A percentile compares a stretch with the other conserved stretches of the same genome.
Evolutionary conservation across 106 monocot genomes (phyloP).

Genomic region (Triglochin maritima): DNA sequence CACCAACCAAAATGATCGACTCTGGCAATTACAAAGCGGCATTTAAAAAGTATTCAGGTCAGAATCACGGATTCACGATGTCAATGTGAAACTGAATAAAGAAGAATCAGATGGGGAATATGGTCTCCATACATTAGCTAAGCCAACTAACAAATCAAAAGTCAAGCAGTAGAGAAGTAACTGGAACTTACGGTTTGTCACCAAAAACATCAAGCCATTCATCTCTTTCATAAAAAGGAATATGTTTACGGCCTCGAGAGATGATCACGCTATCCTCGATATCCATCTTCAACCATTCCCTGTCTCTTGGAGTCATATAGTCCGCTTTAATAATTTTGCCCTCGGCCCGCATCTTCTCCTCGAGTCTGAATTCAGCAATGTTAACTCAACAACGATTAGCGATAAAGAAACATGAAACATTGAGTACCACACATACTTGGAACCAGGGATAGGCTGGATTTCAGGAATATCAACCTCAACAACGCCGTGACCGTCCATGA

Average conservation of each 20-base stretch:
- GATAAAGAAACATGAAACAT: too few relatives aligned
- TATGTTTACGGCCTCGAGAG: conserved; percentile 29
- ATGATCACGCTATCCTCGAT: conserved; percentile 52
- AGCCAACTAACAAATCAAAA: neutral
- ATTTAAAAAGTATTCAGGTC: neutral
- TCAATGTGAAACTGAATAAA: too few relatives aligned
- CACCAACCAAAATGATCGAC: neutral
- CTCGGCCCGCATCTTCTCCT: conserved; percentile 72
- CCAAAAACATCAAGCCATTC: conserved; percentile 66
- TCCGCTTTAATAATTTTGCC: conserved; percentile 61
- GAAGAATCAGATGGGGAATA: too few relatives aligned
- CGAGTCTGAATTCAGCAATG: conserved; percentile 37
- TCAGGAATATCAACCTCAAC: conserved; percentile 80
- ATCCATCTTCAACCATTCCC: conserved; percentile 75
- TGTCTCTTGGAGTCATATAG: conserved; percentile 66
- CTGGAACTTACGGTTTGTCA: conserved; percentile 56
- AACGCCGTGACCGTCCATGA: conserved; percentile 84
- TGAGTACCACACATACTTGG: conserved; percentile 34
- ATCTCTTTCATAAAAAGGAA: conserved; percentile 75
- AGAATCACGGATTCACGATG: too few relatives aligned
- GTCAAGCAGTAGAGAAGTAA: neutral
- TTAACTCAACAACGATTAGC: conserved; percentile 2
- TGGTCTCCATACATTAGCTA: neutral
- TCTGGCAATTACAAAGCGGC: neutral
- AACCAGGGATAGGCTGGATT: conserved; percentile 67